Evolutionary conservation across 1,284 basidiomycete species (phyloP), one percentile per base, ranked within the genome.

Genomic region (Chondrostereum purpureum): DNA sequence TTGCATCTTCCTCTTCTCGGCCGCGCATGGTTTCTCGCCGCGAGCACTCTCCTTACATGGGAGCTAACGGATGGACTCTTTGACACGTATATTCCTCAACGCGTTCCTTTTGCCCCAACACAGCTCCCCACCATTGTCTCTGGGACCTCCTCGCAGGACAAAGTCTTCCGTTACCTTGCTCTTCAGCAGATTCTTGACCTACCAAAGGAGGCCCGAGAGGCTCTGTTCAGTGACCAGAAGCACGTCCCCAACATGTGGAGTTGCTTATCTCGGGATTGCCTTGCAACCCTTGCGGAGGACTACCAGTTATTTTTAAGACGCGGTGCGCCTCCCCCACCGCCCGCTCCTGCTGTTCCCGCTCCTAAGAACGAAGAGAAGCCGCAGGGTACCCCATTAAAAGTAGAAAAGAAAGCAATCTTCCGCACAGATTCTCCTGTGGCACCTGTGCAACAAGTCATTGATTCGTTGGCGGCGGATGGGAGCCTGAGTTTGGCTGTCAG

Each of bases 191-290:
- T 85, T 27, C 57, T 57, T 2, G 63, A 67, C 1, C 54, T 81
- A 10, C 67, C 75, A 1, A 53, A 60, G 11, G 72, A 73, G 21
- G 61, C 70, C 24, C 70, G 86, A 5, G 67, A 72, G 1, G 70
- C 74, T 0, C 60, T 90, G 1, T 88, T 88, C 55, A 72, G 70
- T 1, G 85, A 89, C 54, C 80, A 85, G 56, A 84, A 81, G 53
- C 73, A 77, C 38, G 73, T 68, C 18, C 81, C 81, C 0, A 78
- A 66, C 44, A 58, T 84, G 3, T 90, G 87, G 85, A 67, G 66
- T 21, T 69, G 70, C 3, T 64, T 88, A 18, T 68, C 70, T 11
- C 70, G 83, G 2, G 76, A 80, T 44, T 70, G 77, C 17, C 68
- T 90, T 2, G 51, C 81, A 4, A 61, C 73, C 6, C 66, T 91